phyloP scores from a whole-genome alignment of 257 asterid species.

The Solanum sejunctum region DNA sequence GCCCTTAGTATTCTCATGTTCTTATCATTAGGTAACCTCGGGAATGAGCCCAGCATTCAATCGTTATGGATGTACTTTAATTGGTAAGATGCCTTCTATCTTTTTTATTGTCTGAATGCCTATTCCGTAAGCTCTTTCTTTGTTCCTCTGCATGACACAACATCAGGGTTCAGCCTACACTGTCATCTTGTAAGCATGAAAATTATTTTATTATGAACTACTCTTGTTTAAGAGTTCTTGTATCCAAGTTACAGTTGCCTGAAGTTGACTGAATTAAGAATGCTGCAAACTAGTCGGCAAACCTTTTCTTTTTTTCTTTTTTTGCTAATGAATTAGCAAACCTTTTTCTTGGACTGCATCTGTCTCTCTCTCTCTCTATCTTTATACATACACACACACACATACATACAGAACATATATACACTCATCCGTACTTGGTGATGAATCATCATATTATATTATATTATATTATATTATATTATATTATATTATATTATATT shows the following conservation, averaged over 20 bases:
- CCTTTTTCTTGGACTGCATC: background rate
- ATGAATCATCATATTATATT: background rate
- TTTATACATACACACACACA: too few relatives aligned
- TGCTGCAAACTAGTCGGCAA: background rate
- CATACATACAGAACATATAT: too few relatives aligned
- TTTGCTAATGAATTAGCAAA: background rate
- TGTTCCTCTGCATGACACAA: background rate
- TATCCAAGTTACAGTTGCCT: background rate
- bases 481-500: too few relatives aligned
- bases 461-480: too few relatives aligned
- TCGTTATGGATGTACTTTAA: constrained; percentile 65
- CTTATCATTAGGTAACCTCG: constrained; percentile 52
- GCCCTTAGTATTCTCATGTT: constrained; percentile 1
- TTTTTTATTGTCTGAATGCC: background rate
- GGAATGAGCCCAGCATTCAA: constrained; percentile 91
- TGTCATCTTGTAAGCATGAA: background rate
- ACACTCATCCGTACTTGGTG: background rate
- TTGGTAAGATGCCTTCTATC: constrained; percentile 31
- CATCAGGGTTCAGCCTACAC: background rate
- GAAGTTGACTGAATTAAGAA: background rate
- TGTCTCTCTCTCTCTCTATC: background rate
- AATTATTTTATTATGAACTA: background rate
- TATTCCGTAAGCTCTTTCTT: background rate
- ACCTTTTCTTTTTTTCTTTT: background rate
- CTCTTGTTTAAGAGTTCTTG: background rate